A percentile compares a stretch with the other conserved stretches of the same genome.
phyloP scores from a whole-genome alignment of 208 protist species.

The Leptomonas pyrrhocoris region DNA sequence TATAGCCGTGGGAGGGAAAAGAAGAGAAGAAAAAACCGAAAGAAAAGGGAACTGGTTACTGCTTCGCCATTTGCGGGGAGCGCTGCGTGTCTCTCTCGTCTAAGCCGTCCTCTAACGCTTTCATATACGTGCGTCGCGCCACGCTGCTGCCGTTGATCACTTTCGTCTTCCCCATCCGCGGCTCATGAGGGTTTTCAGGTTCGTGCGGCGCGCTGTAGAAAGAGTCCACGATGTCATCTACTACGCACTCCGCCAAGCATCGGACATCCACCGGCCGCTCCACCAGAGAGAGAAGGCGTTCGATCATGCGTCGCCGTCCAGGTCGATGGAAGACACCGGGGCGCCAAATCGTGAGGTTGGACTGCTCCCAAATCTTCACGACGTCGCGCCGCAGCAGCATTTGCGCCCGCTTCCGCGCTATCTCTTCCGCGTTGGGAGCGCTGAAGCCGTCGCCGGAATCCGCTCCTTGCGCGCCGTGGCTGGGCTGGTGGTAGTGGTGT shows the following conservation, averaged over 20 bases:
- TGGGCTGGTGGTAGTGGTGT: neutral
- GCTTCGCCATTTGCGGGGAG: neutral
- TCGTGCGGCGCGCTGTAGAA: conserved; percentile 3
- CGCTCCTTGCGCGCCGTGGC: neutral
- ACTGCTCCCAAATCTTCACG: conserved; percentile 57
- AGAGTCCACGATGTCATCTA: conserved; percentile 56
- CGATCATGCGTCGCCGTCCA: conserved; percentile 28
- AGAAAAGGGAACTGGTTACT: neutral
- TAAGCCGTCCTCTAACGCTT: conserved; percentile 40
- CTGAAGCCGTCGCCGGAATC: conserved; percentile 5
- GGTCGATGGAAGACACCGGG: conserved; percentile 44
- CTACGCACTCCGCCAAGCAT: conserved; percentile 49
- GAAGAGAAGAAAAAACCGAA: neutral
- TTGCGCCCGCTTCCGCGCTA: conserved; percentile 45
- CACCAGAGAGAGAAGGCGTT: conserved; percentile 36
- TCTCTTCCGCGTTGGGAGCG: conserved; percentile 18
- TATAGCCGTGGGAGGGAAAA: too few species aligned
- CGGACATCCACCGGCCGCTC: conserved; percentile 43
- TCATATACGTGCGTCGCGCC: conserved; percentile 46
- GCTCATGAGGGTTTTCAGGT: neutral
- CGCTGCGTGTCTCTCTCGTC: conserved; percentile 34
- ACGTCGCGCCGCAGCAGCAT: conserved; percentile 61
- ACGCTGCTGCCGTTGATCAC: conserved; percentile 50
- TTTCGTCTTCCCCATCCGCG: conserved; percentile 12
- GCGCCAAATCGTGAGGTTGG: conserved; percentile 67